Evolutionary conservation across 2,329 filamentous ascomycete species (phyloP).

Genomic region (Ascochyta pisi): DNA sequence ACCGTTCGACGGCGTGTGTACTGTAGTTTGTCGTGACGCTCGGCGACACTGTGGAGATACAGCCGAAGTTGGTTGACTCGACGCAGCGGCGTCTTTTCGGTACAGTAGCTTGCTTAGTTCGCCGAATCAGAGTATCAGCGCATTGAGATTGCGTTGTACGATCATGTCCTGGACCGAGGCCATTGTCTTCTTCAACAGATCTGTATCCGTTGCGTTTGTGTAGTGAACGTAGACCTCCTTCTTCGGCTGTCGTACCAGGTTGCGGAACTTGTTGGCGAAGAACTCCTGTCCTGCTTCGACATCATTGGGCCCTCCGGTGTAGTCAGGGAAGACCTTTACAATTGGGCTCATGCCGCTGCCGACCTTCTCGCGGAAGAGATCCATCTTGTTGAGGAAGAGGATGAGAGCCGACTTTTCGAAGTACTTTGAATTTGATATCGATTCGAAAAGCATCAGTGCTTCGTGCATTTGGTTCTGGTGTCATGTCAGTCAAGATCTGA

Average conservation of each 20-base stretch:
- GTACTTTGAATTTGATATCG: conserved; percentile 60
- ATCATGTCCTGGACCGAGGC: conserved; percentile 62
- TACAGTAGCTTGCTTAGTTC: neutral
- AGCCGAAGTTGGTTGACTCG: neutral
- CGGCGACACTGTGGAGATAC: neutral
- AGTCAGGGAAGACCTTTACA: conserved; percentile 59
- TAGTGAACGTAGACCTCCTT: conserved; percentile 62
- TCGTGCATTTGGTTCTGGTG: conserved; percentile 62
- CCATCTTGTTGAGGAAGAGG: conserved; percentile 62
- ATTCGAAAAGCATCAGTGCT: conserved; percentile 61
- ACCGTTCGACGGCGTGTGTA: neutral
- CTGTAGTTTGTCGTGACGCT: neutral
- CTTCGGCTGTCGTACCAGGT: conserved; percentile 57
- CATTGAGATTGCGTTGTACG: conserved; percentile 60
- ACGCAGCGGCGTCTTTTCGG: neutral
- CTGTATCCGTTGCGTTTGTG: conserved; percentile 60
- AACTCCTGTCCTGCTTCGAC: conserved; percentile 58
- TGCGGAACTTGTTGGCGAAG: conserved; percentile 60
- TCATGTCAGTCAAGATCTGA: conserved; percentile 10
- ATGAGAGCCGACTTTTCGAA: conserved; percentile 60
- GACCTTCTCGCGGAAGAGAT: conserved; percentile 60
- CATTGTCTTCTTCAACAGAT: conserved; percentile 65
- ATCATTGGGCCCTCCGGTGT: conserved; percentile 52
- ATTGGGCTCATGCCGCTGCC: conserved; percentile 55
- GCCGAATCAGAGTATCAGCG: conserved; percentile 52